phyloP scores from a whole-genome alignment of 352 stramenopile species.

The Pythium apleroticum region DNA sequence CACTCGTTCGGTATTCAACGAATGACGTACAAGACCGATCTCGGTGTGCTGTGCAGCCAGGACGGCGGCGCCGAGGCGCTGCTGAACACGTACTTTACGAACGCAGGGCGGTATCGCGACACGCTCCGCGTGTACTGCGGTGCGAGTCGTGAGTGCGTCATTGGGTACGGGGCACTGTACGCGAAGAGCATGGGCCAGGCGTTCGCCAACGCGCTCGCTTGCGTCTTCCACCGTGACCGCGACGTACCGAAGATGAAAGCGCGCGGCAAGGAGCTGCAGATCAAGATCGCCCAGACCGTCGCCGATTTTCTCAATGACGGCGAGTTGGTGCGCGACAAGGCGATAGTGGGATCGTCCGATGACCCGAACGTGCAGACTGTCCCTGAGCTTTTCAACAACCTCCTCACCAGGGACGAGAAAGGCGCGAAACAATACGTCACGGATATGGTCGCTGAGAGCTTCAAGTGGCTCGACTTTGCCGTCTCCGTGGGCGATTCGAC shows the following conservation, averaged over 20 bases:
- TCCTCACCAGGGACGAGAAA: background rate
- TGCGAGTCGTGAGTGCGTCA: background rate
- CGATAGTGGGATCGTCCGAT: background rate
- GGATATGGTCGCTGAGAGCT: background rate
- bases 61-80: background rate
- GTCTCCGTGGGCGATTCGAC: background rate
- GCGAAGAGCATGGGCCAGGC: background rate
- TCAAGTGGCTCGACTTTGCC: constrained; percentile 10
- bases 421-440: background rate
- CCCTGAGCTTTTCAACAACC: background rate
- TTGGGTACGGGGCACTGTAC: background rate
- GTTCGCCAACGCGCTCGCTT: background rate
- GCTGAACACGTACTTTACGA: background rate
- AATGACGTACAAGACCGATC: background rate
- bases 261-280: background rate
- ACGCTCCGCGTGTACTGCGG: background rate
- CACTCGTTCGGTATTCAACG: background rate
- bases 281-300: background rate
- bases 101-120: background rate
- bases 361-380: constrained; percentile 3
- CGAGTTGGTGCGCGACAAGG: constrained; percentile 4
- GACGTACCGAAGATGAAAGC: background rate
- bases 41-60: background rate
- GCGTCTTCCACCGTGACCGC: background rate
- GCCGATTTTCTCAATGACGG: constrained; percentile 2